These are phyloP conservation scores for Ilyonectria destructans DNA, from an alignment of 2,329 filamentous ascomycete species.

Conservation along the genomic window DNA sequence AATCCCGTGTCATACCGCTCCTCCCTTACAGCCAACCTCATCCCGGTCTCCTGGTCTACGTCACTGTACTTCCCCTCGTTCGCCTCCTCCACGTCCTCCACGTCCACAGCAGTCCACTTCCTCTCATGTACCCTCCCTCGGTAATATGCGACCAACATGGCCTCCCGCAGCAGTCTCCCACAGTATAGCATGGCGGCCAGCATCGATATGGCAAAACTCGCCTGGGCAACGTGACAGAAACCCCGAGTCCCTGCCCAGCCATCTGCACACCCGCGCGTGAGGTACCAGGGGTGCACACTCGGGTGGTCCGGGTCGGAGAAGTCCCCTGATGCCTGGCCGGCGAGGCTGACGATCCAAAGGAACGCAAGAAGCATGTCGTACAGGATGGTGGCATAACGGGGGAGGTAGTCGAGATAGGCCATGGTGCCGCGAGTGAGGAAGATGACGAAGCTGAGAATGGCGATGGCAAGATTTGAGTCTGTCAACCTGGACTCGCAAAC, in stretches of 20 bases:
- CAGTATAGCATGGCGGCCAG: slow-evolving; percentile 41
- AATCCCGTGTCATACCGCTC: slow-evolving; percentile 37
- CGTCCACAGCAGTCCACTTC: not conserved
- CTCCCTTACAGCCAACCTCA: not conserved
- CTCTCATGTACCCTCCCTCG: slow-evolving; percentile 26
- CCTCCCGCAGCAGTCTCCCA: slow-evolving; percentile 34
- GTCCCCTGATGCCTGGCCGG: slow-evolving; percentile 45
- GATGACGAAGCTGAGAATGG: slow-evolving; percentile 50
- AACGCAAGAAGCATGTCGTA: slow-evolving; percentile 51
- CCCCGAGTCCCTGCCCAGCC: slow-evolving; percentile 35
- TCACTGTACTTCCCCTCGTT: slow-evolving; percentile 32
- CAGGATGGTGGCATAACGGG: slow-evolving; percentile 42
- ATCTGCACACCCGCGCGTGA: slow-evolving; percentile 41
- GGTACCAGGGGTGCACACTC: slow-evolving; percentile 49
- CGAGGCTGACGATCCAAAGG: slow-evolving; percentile 49
- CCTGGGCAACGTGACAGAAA: slow-evolving; percentile 45
- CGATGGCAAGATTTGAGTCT: slow-evolving; percentile 50
- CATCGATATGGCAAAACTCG: slow-evolving; percentile 41
- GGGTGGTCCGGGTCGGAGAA: slow-evolving; percentile 44
- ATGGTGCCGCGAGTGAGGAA: slow-evolving; percentile 47
- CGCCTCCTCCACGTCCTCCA: slow-evolving; percentile 1
- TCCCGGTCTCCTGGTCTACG: slow-evolving; percentile 1
- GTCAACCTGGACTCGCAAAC: slow-evolving; percentile 40
- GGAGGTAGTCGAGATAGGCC: slow-evolving; percentile 43
- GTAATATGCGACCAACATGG: slow-evolving; percentile 28